phyloP scores from a whole-genome alignment of 2,329 filamentous ascomycete species.

The Arachnopeziza araneosa region DNA sequence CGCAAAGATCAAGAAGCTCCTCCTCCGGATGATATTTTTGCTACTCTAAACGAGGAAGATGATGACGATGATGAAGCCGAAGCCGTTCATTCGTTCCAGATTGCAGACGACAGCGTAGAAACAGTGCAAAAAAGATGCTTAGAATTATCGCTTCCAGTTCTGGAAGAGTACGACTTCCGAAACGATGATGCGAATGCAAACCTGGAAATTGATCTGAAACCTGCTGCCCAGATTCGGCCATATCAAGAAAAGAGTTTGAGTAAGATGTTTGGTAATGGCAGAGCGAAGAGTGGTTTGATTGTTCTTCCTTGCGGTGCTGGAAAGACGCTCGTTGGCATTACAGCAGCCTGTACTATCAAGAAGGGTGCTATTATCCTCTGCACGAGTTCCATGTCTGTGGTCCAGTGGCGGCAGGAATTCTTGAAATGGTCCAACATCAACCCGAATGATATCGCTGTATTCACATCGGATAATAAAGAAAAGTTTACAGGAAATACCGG shows the following conservation, averaged over 20 bases:
- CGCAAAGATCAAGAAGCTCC: constrained; percentile 41
- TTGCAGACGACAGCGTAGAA: constrained; percentile 76
- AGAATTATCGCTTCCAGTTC: constrained; percentile 76
- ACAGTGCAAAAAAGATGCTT: constrained; percentile 85
- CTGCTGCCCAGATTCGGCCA: constrained; percentile 81
- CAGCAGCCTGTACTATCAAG: constrained; percentile 94
- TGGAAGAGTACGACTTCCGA: constrained; percentile 96
- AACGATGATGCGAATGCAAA: constrained; percentile 87
- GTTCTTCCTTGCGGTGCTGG: constrained; percentile 94
- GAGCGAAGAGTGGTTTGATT: constrained; percentile 95
- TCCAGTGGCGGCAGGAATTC: constrained; percentile 96
- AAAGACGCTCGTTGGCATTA: constrained; percentile 97
- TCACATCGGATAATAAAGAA: constrained; percentile 89
- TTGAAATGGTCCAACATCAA: constrained; percentile 99
- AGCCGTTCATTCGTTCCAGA: constrained; percentile 89
- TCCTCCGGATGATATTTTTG: constrained; percentile 64
- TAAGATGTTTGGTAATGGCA: constrained; percentile 99
- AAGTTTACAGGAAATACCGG: constrained; percentile 83
- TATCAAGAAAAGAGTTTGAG: constrained; percentile 97
- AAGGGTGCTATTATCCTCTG: constrained; percentile 94
- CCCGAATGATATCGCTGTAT: constrained; percentile 87
- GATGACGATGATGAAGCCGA: constrained; percentile 79
- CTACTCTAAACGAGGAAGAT: constrained; percentile 70
- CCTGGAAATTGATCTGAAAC: constrained; percentile 87
- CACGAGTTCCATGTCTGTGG: constrained; percentile 95